Percentiles rank a stretch among this genome's conserved stretches.
These are phyloP conservation scores for Oryza coarctata DNA, from an alignment of 176 grass and related monocot species.

Conservation along the genomic window DNA sequence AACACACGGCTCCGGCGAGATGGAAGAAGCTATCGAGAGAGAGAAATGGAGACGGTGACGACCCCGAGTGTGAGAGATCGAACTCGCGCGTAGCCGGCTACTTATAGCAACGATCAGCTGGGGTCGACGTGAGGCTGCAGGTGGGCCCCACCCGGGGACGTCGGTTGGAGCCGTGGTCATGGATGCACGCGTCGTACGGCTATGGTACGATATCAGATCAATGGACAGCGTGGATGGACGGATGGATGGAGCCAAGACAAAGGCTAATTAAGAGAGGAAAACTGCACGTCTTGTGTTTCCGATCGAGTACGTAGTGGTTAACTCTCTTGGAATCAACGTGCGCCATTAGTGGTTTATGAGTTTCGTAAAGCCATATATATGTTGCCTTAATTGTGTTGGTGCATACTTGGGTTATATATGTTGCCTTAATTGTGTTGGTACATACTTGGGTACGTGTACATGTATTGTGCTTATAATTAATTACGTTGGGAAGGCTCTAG, in stretches of 20 bases:
- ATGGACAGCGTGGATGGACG: neutral
- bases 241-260: neutral
- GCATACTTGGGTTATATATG: neutral
- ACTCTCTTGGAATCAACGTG: neutral
- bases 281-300: neutral
- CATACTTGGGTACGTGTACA: neutral
- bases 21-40: neutral
- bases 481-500: neutral
- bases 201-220: neutral
- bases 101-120: neutral
- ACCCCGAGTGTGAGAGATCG: neutral
- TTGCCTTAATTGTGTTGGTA: neutral
- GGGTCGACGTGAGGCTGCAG: neutral
- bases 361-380: neutral
- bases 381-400: neutral
- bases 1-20: neutral
- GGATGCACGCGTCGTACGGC: neutral
- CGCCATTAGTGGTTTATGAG: neutral
- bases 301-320: neutral
- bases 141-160: neutral
- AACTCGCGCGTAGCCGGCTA: neutral
- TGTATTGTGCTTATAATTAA: neutral
- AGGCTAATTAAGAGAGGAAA: neutral
- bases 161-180: neutral
- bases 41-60: neutral